Conservation (phyloP, 768 basidiomycete genomes). For the Pulveroboletus sp. region DNA sequence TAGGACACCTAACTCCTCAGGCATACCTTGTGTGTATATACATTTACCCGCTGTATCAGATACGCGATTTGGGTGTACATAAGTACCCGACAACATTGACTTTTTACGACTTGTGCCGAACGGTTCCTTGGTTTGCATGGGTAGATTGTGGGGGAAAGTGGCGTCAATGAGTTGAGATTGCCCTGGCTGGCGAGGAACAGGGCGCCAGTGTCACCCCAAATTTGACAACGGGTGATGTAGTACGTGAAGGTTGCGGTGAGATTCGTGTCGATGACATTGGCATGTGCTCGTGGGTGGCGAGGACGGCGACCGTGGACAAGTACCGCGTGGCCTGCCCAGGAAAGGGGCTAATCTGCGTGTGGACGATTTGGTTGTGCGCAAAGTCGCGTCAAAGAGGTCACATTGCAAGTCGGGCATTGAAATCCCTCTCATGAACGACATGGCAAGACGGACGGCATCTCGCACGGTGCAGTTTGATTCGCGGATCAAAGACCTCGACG, state of each 20-base stretch:
- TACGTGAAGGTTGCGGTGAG: slow-evolving; percentile 47
- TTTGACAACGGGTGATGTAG: slow-evolving; percentile 58
- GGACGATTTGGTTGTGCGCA: slow-evolving; percentile 39
- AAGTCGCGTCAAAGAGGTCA: slow-evolving; percentile 48
- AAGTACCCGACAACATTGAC: not conserved
- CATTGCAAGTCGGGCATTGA: no score
- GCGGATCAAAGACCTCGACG: slow-evolving; percentile 64
- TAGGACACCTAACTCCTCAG: not conserved
- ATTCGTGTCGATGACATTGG: slow-evolving; percentile 49
- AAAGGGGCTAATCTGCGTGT: slow-evolving; percentile 54
- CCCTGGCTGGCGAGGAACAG: slow-evolving; percentile 58
- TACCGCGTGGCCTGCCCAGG: slow-evolving; percentile 51
- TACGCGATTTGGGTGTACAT: slow-evolving; percentile 1
- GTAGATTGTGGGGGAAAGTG: not conserved
- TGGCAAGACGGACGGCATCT: slow-evolving; percentile 44
- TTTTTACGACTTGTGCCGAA: not conserved
- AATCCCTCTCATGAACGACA: slow-evolving; percentile 11
- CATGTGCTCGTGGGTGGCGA: slow-evolving; percentile 51
- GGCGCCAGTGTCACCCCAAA: slow-evolving; percentile 69
- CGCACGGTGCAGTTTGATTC: slow-evolving; percentile 50
- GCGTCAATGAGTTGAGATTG: slow-evolving; percentile 24
- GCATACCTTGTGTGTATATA: slow-evolving; percentile 2
- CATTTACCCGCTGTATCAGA: slow-evolving; percentile 14
- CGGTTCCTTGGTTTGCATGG: no score
- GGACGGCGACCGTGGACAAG: slow-evolving; percentile 44